Evolutionary conservation across 129 eudicot species (phyloP), one percentile per base, ranked within the genome.

Genomic region (Solidago caesia): DNA sequence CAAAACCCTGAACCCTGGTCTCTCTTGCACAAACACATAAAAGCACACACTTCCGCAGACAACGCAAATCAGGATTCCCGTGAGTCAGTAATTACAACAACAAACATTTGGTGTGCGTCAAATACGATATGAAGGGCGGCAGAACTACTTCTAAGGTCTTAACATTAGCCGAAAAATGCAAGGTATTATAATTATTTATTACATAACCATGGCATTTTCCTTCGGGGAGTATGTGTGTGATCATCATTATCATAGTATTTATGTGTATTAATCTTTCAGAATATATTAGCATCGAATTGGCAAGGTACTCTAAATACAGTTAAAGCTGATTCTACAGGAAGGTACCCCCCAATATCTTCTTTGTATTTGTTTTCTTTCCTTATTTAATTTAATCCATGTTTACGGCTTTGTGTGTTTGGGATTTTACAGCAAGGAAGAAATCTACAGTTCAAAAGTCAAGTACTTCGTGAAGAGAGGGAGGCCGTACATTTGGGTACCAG

Each of bases 401-500:
- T 15, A 5, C 3, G 15, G 43, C 46, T 4, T 16, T 60, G 47
- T 2, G 14, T 44, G 41, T 58, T 41, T 79, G 42, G 57, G n/a
- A 8, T 72, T 67, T 47, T 61, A 3, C 82, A 87, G 98, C 82
- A 90, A 88, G 77, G 90, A 82, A 29, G 98, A 83, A 65, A 88
- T 90, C 44, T 81, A 88, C 77, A 81, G 84, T 69, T 93, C 97
- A 15, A 88, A 83, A 82, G 98, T 93, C 9, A 85, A 86, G 77
- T 93, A 86, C 84, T 83, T 86, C 73, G 83, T 86, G 68, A 86
- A 79, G 85, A 90, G 79, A 79, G 97, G 98, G 27, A 86, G 78
- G 75, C 92, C 95, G 33, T 90, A 88, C 80, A 77, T 93, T 25
- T 89, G 96, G 98, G 85, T 93, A 67, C 97, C 96, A 8, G 89